phyloP scores from a whole-genome alignment of 371 early-diverging fungal species.

The Rhizopus sp. region DNA sequence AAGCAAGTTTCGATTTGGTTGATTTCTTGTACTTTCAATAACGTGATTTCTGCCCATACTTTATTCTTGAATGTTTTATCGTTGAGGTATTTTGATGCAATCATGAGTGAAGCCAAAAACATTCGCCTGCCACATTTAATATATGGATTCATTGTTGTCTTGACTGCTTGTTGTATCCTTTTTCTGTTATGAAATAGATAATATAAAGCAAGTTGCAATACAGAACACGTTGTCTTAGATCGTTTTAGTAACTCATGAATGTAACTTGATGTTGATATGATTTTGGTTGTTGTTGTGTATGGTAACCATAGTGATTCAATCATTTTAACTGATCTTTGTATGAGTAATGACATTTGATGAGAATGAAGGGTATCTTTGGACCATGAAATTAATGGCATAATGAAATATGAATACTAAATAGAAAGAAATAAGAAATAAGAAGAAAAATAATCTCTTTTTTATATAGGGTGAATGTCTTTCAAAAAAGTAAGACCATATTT shows the following conservation, averaged over 20 bases:
- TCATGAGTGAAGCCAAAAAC: slow-evolving; percentile 70
- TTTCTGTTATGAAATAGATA: slow-evolving; percentile 58
- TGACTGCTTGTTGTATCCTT: slow-evolving; percentile 14
- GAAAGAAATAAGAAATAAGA: neutral
- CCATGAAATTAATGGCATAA: slow-evolving; percentile 5
- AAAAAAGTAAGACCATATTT: slow-evolving; percentile 7
- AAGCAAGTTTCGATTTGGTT: slow-evolving; percentile 72
- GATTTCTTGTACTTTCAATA: slow-evolving; percentile 66
- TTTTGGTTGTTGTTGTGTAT: slow-evolving; percentile 13
- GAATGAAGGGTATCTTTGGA: neutral
- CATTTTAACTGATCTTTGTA: slow-evolving; percentile 2
- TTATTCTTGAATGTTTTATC: slow-evolving; percentile 73
- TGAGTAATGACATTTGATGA: neutral
- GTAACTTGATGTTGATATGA: slow-evolving; percentile 50
- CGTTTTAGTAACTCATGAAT: slow-evolving; percentile 74
- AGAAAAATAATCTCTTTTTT: slow-evolving; percentile 1
- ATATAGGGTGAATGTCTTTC: neutral
- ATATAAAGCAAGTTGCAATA: slow-evolving; percentile 67
- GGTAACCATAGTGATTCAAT: slow-evolving; percentile 1
- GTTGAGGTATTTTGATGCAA: slow-evolving; percentile 70
- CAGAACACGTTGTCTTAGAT: slow-evolving; percentile 71
- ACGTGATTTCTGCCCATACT: slow-evolving; percentile 74
- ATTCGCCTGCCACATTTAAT: slow-evolving; percentile 69
- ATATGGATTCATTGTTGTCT: slow-evolving; percentile 15
- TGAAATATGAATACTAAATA: neutral